These are phyloP conservation scores for Nidula microcarpa DNA, from an alignment of 768 basidiomycete genomes.

Conservation along the genomic window DNA sequence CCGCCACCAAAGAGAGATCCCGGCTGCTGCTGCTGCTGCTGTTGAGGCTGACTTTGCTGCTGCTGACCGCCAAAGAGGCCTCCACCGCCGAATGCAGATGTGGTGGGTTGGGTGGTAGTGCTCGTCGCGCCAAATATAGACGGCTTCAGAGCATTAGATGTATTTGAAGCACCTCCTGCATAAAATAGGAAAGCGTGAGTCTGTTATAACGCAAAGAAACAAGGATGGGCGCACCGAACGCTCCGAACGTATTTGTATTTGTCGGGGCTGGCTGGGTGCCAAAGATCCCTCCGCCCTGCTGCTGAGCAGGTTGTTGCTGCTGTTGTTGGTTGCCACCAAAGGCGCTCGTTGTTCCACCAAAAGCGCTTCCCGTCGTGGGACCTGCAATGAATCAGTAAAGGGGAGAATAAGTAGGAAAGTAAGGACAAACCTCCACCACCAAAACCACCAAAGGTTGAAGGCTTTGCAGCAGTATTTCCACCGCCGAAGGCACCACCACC, in stretches of 20 bases:
- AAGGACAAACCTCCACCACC: conserved; percentile 6
- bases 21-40: conserved; percentile 14
- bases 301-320: conserved; percentile 25
- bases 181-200: background rate
- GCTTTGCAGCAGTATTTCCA: conserved; percentile 18
- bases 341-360: conserved; percentile 14
- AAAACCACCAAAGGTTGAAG: conserved; percentile 19
- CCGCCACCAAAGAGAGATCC: conserved; percentile 23
- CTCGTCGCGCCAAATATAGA: conserved; percentile 38
- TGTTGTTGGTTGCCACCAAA: conserved; percentile 14
- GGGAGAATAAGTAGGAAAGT: conserved; percentile 13
- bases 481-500: conserved; percentile 20
- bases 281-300: conserved; percentile 22
- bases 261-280: conserved; percentile 23
- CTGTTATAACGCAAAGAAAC: background rate
- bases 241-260: conserved; percentile 31
- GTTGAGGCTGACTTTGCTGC: conserved; percentile 15
- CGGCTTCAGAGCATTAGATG: conserved; percentile 29
- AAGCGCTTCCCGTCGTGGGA: conserved; percentile 13
- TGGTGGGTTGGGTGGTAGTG: conserved; percentile 33
- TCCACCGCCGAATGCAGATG: conserved; percentile 23
- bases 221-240: conserved; percentile 23
- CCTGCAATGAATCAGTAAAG: background rate
- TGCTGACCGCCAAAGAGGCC: conserved; percentile 31
- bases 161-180: conserved; percentile 16